phyloP scores from a whole-genome alignment of 2,329 filamentous ascomycete genomes.

The Elsinoe arachidis region DNA sequence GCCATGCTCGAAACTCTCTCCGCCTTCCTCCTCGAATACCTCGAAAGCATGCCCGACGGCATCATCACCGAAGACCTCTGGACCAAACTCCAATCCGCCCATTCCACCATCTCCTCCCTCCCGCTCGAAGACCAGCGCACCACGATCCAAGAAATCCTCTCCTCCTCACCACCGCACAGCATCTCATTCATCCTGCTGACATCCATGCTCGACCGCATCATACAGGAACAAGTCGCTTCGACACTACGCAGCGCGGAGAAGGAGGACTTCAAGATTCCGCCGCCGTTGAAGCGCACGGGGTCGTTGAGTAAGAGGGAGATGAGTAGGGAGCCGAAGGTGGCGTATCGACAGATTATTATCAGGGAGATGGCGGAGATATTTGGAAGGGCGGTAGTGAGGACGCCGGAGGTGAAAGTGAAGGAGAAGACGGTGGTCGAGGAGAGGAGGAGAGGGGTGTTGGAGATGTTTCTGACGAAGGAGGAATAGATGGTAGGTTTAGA shows the following conservation, averaged over 20 bases:
- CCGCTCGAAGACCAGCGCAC: conserved; percentile 49
- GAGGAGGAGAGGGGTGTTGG: conserved; percentile 56
- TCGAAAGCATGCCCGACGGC: conserved; percentile 67
- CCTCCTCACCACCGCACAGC: conserved; percentile 65
- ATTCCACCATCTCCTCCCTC: conserved; percentile 42
- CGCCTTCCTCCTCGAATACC: conserved; percentile 64
- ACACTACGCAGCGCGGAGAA: conserved; percentile 17
- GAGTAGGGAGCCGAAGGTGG: conserved; percentile 40
- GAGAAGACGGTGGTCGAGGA: conserved; percentile 55
- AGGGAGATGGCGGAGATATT: conserved; percentile 60
- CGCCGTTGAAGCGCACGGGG: conserved; percentile 23
- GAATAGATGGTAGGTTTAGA: too few relatives aligned
- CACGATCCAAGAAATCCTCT: conserved; percentile 64
- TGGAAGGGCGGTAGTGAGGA: conserved; percentile 53
- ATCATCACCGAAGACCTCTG: conserved; percentile 65
- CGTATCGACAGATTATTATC: conserved; percentile 51
- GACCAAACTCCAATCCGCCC: conserved; percentile 55
- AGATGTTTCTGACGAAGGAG: conserved; percentile 54
- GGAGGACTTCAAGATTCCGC: conserved; percentile 20
- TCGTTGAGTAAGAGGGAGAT: conserved; percentile 29
- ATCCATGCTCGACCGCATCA: conserved; percentile 59
- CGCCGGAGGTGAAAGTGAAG: conserved; percentile 41
- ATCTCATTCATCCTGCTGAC: conserved; percentile 84
- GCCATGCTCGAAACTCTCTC: conserved; percentile 67
- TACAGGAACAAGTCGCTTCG: conserved; percentile 42